Conservation (phyloP, 2,329 filamentous ascomycete genomes). For the Thielaviopsis euricoi region DNA sequence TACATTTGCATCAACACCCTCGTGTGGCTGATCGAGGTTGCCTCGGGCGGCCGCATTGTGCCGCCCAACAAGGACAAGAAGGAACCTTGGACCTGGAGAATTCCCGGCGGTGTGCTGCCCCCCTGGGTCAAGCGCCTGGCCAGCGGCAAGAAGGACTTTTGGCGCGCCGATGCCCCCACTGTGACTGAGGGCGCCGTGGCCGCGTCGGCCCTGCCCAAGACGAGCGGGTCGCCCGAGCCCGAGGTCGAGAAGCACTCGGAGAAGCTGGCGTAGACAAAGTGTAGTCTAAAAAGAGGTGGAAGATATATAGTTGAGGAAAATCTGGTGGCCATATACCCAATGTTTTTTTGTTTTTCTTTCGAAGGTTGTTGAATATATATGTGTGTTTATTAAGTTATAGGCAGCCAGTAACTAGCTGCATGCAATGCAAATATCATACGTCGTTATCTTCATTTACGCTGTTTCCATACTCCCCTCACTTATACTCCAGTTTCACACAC, state of each 20-base stretch:
- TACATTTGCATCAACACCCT: slow-evolving; percentile 61
- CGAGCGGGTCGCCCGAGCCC: slow-evolving; percentile 3
- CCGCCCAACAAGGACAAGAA: slow-evolving; percentile 62
- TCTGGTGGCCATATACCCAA: too few relatives aligned
- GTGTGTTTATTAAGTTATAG: too few relatives aligned
- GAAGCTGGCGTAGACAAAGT: slow-evolving; percentile 3
- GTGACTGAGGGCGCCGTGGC: slow-evolving; percentile 12
- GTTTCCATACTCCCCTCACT: too few relatives aligned
- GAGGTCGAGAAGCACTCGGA: slow-evolving; percentile 3
- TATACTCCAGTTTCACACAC: too few relatives aligned
- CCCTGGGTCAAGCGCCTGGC: slow-evolving; percentile 51
- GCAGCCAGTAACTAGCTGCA: too few relatives aligned
- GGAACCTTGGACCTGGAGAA: slow-evolving; percentile 64
- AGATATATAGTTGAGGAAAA: not conserved
- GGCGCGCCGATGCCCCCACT: slow-evolving; percentile 23
- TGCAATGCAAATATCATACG: too few relatives aligned
- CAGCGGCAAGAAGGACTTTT: slow-evolving; percentile 58
- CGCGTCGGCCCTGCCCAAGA: slow-evolving; percentile 1
- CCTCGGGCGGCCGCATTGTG: slow-evolving; percentile 50
- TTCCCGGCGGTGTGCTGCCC: slow-evolving; percentile 59
- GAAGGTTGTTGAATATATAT: not conserved
- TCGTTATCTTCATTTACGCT: too few relatives aligned
- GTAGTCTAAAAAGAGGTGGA: not conserved
- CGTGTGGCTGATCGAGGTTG: slow-evolving; percentile 52
- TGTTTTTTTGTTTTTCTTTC: not conserved